Conservation (phyloP, 2,329 filamentous ascomycete genomes). For the Botryosphaeria agaves region DNA sequence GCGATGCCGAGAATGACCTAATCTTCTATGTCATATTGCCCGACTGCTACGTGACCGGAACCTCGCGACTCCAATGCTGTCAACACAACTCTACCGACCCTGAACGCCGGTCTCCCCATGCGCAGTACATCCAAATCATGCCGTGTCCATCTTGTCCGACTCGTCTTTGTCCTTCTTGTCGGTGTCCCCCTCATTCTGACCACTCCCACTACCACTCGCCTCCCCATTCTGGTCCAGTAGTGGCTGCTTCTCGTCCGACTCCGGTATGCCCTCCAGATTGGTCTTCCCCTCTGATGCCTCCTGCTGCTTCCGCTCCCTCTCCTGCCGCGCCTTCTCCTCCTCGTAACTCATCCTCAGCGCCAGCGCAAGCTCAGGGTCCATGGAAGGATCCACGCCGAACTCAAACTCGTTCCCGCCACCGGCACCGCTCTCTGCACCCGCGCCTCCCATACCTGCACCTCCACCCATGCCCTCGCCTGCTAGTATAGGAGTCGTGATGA, state of each 20-base stretch:
- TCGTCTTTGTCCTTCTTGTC: constrained; percentile 35
- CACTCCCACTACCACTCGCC: constrained; percentile 39
- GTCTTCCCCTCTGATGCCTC: constrained; percentile 51
- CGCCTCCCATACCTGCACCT: constrained; percentile 33
- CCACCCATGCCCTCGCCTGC: constrained; percentile 57
- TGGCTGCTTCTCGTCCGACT: constrained; percentile 43
- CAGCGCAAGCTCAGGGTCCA: constrained; percentile 86
- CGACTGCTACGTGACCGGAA: no score
- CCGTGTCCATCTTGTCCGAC: constrained; percentile 80
- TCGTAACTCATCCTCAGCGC: constrained; percentile 96
- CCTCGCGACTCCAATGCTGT: no score
- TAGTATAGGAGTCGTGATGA: constrained; percentile 78
- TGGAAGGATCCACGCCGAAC: constrained; percentile 77
- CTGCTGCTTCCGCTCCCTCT: constrained; percentile 64
- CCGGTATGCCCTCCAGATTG: constrained; percentile 64
- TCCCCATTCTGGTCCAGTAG: constrained; percentile 47
- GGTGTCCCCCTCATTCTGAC: constrained; percentile 20
- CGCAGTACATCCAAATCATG: no score
- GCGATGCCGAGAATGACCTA: no score
- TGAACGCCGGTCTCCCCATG: no score
- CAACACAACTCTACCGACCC: no score
- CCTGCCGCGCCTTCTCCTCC: constrained; percentile 87
- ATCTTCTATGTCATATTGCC: no score
- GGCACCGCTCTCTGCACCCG: constrained; percentile 24
- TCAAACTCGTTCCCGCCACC: constrained; percentile 54